These are phyloP conservation scores for Eleusine coracana DNA, from an alignment of 176 grass and related monocot species.

Conservation along the genomic window DNA sequence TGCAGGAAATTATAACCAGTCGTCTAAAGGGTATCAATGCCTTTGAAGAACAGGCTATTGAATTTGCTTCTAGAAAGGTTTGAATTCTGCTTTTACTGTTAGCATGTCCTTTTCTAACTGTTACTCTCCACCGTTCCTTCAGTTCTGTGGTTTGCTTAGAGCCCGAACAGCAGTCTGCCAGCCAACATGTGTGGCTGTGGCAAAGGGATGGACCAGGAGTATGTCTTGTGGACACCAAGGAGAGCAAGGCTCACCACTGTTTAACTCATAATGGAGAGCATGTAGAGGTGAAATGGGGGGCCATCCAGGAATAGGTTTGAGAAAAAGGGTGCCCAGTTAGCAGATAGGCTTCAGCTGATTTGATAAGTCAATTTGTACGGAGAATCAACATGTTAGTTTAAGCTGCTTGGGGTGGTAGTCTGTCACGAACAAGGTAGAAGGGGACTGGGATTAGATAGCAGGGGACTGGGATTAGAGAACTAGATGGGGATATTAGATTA, in stretches of 20 bases:
- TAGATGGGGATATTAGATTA: too few relatives aligned
- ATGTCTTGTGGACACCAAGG: background rate
- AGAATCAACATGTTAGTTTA: background rate
- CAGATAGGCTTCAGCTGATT: background rate
- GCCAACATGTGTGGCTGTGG: background rate
- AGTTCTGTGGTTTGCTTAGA: background rate
- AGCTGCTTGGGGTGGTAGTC: background rate
- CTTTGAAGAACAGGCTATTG: conserved; percentile 96
- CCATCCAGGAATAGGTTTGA: background rate
- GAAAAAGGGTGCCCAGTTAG: background rate
- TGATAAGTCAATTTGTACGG: background rate
- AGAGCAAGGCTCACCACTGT: background rate
- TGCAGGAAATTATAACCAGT: conserved; percentile 89
- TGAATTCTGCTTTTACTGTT: background rate
- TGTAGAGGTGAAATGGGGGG: background rate
- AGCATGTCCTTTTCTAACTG: background rate
- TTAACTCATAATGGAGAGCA: background rate
- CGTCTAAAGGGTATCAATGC: conserved; percentile 85
- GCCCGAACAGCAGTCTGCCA: background rate
- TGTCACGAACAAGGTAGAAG: too few relatives aligned
- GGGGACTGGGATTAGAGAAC: too few relatives aligned
- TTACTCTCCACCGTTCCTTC: conserved; percentile 13
- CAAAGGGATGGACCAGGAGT: background rate
- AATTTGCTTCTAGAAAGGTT: conserved; percentile 98
- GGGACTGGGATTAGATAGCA: too few relatives aligned